Conservation (phyloP, 768 basidiomycete species). For the Leccinum pellstonianum region DNA sequence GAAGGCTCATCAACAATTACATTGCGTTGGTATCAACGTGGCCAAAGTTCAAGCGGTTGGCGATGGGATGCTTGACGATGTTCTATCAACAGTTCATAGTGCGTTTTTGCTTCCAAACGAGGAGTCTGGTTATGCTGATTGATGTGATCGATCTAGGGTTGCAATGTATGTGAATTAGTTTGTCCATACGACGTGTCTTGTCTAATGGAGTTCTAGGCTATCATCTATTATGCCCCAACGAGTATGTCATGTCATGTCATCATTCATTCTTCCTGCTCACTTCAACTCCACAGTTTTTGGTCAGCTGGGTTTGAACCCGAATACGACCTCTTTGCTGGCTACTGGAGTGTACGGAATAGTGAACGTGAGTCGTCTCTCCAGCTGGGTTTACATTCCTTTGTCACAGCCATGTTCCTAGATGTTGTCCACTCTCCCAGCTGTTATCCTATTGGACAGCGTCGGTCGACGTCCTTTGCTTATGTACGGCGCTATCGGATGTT, state of each 20-base stretch:
- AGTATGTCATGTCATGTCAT: slow-evolving; percentile 12
- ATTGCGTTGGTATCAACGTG: slow-evolving; percentile 24
- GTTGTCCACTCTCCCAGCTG: slow-evolving; percentile 36
- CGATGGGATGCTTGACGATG: slow-evolving; percentile 32
- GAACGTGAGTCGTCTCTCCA: slow-evolving; percentile 18
- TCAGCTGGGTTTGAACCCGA: slow-evolving; percentile 40
- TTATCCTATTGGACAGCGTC: slow-evolving; percentile 37
- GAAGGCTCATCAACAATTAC: slow-evolving; percentile 25
- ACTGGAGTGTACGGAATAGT: slow-evolving; percentile 41
- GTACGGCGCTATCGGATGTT: slow-evolving; percentile 38
- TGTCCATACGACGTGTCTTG: neutral
- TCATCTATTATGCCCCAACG: slow-evolving; percentile 29
- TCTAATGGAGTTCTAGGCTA: slow-evolving; percentile 20
- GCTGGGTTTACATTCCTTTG: neutral
- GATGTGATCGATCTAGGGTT: slow-evolving; percentile 18
- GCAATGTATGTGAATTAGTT: slow-evolving; percentile 21
- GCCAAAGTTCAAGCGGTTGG: slow-evolving; percentile 34
- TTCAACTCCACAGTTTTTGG: slow-evolving; percentile 35
- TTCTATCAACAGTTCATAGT: slow-evolving; percentile 35
- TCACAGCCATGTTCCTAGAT: slow-evolving; percentile 20
- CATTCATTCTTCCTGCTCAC: slow-evolving; percentile 11
- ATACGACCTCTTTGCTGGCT: slow-evolving; percentile 42
- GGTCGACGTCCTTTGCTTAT: slow-evolving; percentile 42
- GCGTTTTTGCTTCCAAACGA: slow-evolving; percentile 1
- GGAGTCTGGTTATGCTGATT: neutral